Base-by-base conservation (phyloP, 371 early-diverging fungal species). In the Zopfochytrium polystomum region DNA sequence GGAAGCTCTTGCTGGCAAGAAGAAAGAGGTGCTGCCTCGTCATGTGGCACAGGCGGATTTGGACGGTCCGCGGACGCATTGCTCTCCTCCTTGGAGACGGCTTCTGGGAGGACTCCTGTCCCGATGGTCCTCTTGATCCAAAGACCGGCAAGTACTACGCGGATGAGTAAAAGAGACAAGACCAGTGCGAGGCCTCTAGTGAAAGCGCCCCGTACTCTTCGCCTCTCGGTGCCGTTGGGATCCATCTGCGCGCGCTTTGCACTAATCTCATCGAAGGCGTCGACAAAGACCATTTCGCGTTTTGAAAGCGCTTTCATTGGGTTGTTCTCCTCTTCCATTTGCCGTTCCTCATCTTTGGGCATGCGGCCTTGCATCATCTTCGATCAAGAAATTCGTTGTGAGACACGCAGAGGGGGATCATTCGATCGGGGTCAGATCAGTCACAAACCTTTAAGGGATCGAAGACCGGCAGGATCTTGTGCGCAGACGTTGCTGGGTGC, bases 281-380 rank as follows among this genome's bases (percentile, higher is more conserved):
- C 96, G 72, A 97, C 72, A 48, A 93, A 90, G 53, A 96, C 96
- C 94, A 98, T 91, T 58, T 98, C 98, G 25, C 94, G 73, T 54
- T 94, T 93, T 1, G 91, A 88, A 51, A 98, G 80, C 0, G 92
- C 92, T 73, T 86, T 86, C 85, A 98, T 91, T 5, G 96, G 95
- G 63, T 97, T 89, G 43, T 89, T 81, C 51, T 84, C 90, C 59
- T 92, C 96, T 46, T 89, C 92, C 33, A 84, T 80, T 47, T 82
- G 85, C 57, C 79, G 74, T 52, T 79, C 74, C 15, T 74, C 79
- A 76, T 87, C 88, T 71, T 87, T 90, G 42, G 87, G 85, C 56
- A 82, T 84, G 56, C 87, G 88, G 50, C 90, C 85, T 59, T 86
- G 79, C 4, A 86, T 85, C 58, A 87, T 83, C 66, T 64, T 27